Evolutionary conservation across 1,284 basidiomycete species (phyloP).

Genomic region (Boletellus deceptivus): DNA sequence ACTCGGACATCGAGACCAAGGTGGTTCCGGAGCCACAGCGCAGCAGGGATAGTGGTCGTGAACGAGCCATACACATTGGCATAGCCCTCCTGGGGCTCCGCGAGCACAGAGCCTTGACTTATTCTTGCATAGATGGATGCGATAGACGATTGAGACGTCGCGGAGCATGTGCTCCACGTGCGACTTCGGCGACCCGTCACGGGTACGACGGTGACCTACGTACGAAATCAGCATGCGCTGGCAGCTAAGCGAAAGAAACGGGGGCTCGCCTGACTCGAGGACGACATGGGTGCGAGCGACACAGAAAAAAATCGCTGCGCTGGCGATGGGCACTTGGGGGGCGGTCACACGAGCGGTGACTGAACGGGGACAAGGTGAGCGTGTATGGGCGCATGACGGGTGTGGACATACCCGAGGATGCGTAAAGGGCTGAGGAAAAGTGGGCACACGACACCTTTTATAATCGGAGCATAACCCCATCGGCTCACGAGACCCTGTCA

Average conservation of each 20-base stretch:
- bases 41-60: conserved; percentile 36
- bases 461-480: conserved; percentile 14
- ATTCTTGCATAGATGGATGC: conserved; percentile 30
- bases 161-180: conserved; percentile 25
- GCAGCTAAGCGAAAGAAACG: neutral
- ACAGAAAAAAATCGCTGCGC: neutral
- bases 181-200: conserved; percentile 13
- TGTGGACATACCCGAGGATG: neutral
- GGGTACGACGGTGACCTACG: neutral
- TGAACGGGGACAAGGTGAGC: neutral
- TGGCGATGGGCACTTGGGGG: neutral
- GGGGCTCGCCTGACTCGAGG: neutral
- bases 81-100: conserved; percentile 29
- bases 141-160: conserved; percentile 31
- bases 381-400: neutral
- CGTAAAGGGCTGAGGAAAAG: conserved; percentile 1
- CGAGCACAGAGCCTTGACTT: conserved; percentile 31
- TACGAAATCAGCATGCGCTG: neutral
- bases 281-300: neutral
- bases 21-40: conserved; percentile 23
- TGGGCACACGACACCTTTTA: conserved; percentile 32
- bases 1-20: conserved; percentile 21
- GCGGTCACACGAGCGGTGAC: neutral
- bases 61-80: conserved; percentile 49
- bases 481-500: conserved; percentile 4